phyloP scores from a whole-genome alignment of 129 eudicot species.

The Ambrosia artemisiifolia region DNA sequence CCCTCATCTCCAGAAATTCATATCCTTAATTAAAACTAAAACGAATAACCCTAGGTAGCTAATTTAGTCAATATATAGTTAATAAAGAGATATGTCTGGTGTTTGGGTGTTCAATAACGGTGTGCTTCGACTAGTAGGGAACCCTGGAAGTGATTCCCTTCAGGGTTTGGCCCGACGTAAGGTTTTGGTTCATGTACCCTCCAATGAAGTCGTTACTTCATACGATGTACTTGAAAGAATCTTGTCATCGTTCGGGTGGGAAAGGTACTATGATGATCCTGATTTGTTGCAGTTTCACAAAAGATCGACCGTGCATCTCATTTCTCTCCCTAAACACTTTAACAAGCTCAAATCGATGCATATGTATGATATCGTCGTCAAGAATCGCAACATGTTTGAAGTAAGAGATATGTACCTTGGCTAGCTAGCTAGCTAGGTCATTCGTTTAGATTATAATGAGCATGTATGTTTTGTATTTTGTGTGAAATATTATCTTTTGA shows the following conservation, averaged over 20 bases:
- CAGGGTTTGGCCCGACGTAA: constrained; percentile 42
- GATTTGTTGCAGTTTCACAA: not conserved
- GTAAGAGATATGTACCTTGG: constrained; percentile 45
- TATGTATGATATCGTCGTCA: constrained; percentile 86
- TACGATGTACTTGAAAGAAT: constrained; percentile 54
- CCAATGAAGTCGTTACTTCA: constrained; percentile 67
- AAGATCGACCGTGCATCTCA: not conserved
- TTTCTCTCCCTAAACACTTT: constrained; percentile 37
- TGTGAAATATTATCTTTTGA: no score
- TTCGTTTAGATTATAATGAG: not conserved
- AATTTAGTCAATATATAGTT: not conserved
- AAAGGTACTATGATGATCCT: constrained; percentile 83
- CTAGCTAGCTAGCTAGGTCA: not conserved
- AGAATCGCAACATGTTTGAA: constrained; percentile 84
- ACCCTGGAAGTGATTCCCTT: constrained; percentile 56
- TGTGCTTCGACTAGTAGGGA: constrained; percentile 71
- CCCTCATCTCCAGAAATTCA: constrained; percentile 16
- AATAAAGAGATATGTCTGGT: constrained; percentile 94
- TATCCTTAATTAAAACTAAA: constrained; percentile 7
- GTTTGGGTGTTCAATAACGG: constrained; percentile 97
- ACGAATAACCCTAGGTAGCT: not conserved
- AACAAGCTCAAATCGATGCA: constrained; percentile 80
- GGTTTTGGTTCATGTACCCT: constrained; percentile 52
- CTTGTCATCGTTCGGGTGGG: constrained; percentile 66
- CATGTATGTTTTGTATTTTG: no score